phyloP scores from a whole-genome alignment of 176 grass and related monocot species.

The Zea luxurians region DNA sequence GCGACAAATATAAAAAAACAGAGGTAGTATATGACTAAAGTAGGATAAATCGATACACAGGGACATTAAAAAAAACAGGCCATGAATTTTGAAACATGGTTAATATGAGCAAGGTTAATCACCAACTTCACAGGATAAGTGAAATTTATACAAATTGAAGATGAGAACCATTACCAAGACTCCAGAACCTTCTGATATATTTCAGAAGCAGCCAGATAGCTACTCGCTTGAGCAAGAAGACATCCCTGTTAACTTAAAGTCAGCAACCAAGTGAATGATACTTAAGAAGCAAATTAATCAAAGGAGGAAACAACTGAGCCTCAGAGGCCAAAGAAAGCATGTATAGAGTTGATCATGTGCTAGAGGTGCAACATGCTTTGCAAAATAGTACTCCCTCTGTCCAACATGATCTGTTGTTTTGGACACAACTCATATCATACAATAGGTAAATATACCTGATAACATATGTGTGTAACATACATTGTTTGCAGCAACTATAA shows the following conservation, averaged over 20 bases:
- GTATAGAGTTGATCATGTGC: background rate
- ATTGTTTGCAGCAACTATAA: background rate
- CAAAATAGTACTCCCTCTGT: background rate
- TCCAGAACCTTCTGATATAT: constrained; percentile 81
- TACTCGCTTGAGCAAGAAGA: constrained; percentile 78
- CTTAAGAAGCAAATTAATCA: constrained; percentile 17
- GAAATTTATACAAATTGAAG: constrained; percentile 15
- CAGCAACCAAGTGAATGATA: constrained; percentile 53
- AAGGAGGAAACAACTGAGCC: background rate
- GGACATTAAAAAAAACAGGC: background rate
- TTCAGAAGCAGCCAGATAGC: constrained; percentile 66
- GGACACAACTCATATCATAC: background rate
- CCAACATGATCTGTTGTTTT: background rate
- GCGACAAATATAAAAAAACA: no score
- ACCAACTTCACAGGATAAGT: constrained; percentile 11
- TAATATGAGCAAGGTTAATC: background rate
- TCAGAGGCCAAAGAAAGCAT: background rate
- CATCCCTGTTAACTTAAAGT: constrained; percentile 95
- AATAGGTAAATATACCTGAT: background rate
- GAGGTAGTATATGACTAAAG: background rate
- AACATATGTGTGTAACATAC: no score
- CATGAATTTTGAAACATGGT: background rate
- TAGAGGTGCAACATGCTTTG: constrained; percentile 5
- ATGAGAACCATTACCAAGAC: constrained; percentile 63
- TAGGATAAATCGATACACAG: background rate